Conservation (phyloP, 2,329 filamentous ascomycete genomes). For the Diplodia seriata region DNA sequence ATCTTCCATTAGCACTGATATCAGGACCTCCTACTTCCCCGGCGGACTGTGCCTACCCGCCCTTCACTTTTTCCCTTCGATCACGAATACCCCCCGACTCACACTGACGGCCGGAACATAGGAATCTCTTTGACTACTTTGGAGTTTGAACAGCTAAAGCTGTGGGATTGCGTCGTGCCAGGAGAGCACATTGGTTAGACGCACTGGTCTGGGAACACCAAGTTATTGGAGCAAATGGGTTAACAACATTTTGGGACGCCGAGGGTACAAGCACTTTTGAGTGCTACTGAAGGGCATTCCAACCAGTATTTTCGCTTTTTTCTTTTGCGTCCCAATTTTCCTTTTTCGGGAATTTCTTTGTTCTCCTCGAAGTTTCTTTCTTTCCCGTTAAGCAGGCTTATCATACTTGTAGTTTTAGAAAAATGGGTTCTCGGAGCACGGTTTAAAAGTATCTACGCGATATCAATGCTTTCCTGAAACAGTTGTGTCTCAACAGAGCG, state of each 20-base stretch:
- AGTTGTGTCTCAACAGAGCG: neutral
- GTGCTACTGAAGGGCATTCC: neutral
- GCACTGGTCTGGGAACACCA: constrained; percentile 2
- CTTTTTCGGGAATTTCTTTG: neutral
- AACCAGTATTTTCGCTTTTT: neutral
- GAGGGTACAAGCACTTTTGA: neutral
- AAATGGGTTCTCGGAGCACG: constrained; percentile 2
- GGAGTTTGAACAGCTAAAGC: constrained; percentile 15
- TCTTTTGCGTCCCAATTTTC: neutral
- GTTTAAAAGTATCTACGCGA: neutral
- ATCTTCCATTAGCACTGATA: constrained; percentile 14
- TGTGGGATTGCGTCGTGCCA: constrained; percentile 17
- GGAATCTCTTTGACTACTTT: constrained; percentile 22
- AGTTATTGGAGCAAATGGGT: constrained; percentile 9
- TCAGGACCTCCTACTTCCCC: neutral
- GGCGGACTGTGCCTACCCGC: neutral
- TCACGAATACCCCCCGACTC: constrained; percentile 23
- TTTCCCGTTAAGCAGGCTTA: constrained; percentile 2
- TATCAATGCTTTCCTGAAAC: neutral
- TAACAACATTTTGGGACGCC: neutral
- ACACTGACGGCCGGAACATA: constrained; percentile 22
- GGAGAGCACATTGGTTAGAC: constrained; percentile 13
- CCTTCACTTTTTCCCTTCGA: constrained; percentile 10
- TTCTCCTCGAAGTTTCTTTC: neutral
- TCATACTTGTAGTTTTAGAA: constrained; percentile 24